These are phyloP conservation scores for Exophiala sideris DNA, from an alignment of 2,329 filamentous ascomycete species.

Conservation along the genomic window DNA sequence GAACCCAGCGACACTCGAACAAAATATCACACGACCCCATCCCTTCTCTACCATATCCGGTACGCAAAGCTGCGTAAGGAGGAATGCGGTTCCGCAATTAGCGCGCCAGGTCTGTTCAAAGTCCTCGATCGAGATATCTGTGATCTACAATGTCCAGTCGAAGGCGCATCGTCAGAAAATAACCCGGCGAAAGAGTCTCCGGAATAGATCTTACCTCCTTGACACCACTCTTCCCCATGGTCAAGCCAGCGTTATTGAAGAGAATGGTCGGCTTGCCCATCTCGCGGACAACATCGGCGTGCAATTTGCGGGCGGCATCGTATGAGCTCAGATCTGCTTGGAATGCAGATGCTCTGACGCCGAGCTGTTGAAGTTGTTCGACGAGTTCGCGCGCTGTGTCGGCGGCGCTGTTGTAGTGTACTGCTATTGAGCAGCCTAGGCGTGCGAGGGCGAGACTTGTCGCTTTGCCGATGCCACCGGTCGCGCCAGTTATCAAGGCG, in stretches of 20 bases:
- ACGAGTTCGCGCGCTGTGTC: conserved; percentile 33
- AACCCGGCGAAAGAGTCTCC: too few species aligned
- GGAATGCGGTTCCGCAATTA: conserved; percentile 61
- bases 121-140: conserved; percentile 61
- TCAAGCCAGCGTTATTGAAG: conserved; percentile 54
- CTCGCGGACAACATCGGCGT: conserved; percentile 33
- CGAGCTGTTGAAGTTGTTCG: conserved; percentile 29
- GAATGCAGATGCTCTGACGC: conserved; percentile 33
- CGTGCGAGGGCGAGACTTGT: conserved; percentile 40
- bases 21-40: conserved; percentile 64
- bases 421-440: conserved; percentile 42
- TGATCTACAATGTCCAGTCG: too few species aligned
- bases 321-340: conserved; percentile 39
- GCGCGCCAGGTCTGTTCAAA: conserved; percentile 62
- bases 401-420: conserved; percentile 42
- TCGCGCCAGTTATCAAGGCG: conserved; percentile 42
- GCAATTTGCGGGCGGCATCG: conserved; percentile 34
- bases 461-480: conserved; percentile 45
- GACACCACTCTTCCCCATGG: conserved; percentile 54
- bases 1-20: conserved; percentile 61
- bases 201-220: too few species aligned
- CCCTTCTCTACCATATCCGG: conserved; percentile 57
- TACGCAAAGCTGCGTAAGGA: conserved; percentile 59
- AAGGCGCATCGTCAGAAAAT: too few species aligned
- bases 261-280: conserved; percentile 39